phyloP scores from a whole-genome alignment of 768 basidiomycete species.

The Phlebiopsis gigantea region DNA sequence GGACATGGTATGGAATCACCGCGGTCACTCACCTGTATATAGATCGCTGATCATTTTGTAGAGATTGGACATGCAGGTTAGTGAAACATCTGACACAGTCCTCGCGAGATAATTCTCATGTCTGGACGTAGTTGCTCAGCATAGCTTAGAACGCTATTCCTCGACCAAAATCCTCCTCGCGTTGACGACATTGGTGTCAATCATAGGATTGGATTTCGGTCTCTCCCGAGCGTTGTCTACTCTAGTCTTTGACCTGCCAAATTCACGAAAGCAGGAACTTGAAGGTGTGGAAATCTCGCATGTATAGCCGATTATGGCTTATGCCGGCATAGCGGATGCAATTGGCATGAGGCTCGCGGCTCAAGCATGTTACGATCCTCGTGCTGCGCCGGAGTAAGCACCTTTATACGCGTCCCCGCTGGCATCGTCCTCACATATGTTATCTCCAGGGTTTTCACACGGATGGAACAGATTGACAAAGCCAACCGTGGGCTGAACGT shows the following conservation, averaged over 20 bases:
- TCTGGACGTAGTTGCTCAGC: constrained; percentile 50
- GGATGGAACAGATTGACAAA: constrained; percentile 56
- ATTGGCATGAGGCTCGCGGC: constrained; percentile 81
- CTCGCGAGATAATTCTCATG: neutral
- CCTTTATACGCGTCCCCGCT: neutral
- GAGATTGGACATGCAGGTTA: constrained; percentile 78
- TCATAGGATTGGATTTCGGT: constrained; percentile 52
- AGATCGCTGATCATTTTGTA: constrained; percentile 22
- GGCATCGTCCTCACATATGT: neutral
- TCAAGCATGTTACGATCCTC: constrained; percentile 83
- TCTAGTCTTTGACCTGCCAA: constrained; percentile 66
- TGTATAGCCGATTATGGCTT: neutral
- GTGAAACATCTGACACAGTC: constrained; percentile 10
- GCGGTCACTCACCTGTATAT: neutral
- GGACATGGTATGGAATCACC: constrained; percentile 59
- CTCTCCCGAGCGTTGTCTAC: constrained; percentile 43
- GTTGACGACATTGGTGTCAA: constrained; percentile 37
- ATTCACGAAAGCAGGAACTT: constrained; percentile 74
- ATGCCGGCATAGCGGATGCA: constrained; percentile 57
- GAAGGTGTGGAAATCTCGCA: constrained; percentile 50
- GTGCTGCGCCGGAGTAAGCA: constrained; percentile 63
- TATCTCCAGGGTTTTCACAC: constrained; percentile 59
- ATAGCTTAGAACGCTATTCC: constrained; percentile 47
- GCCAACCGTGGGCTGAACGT: constrained; percentile 24
- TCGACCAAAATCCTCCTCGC: constrained; percentile 35